phyloP scores from a whole-genome alignment of 345 rosid species.

The Gossypium turneri region DNA sequence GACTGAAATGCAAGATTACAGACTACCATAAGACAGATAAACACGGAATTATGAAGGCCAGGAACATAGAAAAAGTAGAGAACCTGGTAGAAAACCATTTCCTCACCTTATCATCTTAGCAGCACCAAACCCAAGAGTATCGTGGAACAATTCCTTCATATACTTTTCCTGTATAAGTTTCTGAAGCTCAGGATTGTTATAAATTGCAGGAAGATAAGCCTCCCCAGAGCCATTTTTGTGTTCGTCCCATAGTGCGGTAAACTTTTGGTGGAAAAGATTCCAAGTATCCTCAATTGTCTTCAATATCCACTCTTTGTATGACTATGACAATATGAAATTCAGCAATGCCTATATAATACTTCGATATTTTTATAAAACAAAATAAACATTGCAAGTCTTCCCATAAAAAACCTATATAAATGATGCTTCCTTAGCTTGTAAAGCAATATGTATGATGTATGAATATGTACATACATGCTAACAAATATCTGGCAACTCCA shows the following conservation, averaged over 20 bases:
- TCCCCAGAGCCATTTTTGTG: conserved; percentile 81
- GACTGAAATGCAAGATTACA: not conserved
- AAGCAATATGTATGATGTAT: not conserved
- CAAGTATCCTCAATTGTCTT: conserved; percentile 71
- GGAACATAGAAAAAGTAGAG: not conserved
- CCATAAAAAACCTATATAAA: not conserved
- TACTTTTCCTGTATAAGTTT: conserved; percentile 57
- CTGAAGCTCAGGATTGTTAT: conserved; percentile 55
- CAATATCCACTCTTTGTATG: conserved; percentile 73
- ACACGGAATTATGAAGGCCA: not conserved
- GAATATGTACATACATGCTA: not conserved
- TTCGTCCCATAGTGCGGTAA: conserved; percentile 63
- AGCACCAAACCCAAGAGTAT: conserved; percentile 88
- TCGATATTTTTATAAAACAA: not conserved
- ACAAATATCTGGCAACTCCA: not conserved
- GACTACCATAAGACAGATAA: not conserved
- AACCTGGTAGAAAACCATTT: not conserved
- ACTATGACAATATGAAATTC: conserved; percentile 29
- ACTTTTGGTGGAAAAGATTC: conserved; percentile 61
- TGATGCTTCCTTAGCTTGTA: not conserved
- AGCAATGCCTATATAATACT: not conserved
- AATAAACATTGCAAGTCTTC: too few species aligned
- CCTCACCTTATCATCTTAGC: conserved; percentile 93
- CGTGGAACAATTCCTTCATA: conserved; percentile 71
- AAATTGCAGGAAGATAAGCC: conserved; percentile 80